Conservation (phyloP, 78 protist species). For the Tieghemostelium lacteum region DNA sequence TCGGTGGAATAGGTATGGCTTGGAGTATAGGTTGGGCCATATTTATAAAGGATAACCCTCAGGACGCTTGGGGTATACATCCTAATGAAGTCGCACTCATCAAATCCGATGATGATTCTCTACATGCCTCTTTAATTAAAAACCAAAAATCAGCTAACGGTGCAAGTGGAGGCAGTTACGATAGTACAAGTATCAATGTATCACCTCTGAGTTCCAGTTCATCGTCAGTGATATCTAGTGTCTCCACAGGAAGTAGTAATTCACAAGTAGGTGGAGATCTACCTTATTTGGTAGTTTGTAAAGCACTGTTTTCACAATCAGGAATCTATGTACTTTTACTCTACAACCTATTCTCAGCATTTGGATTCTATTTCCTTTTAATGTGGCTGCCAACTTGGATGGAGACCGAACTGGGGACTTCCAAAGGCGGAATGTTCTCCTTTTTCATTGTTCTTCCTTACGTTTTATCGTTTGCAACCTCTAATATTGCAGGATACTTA, state of each 20-base stretch:
- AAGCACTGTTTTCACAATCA: conserved; percentile 6
- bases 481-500: not conserved
- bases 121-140: not conserved
- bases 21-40: conserved; percentile 40
- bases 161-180: too few species aligned
- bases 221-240: not conserved
- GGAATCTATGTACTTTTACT: conserved; percentile 23
- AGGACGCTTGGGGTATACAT: conserved; percentile 48
- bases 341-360: conserved; percentile 22
- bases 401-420: not conserved
- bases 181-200: not conserved
- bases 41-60: conserved; percentile 52
- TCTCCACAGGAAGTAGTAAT: not conserved
- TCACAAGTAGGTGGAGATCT: conserved; percentile 2
- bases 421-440: not conserved
- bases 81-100: conserved; percentile 43
- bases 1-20: conserved; percentile 1
- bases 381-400: conserved; percentile 77
- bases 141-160: not conserved
- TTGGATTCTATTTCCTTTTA: conserved; percentile 49
- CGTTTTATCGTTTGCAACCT: not conserved
- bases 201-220: not conserved
- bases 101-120: not conserved
- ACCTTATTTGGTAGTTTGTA: conserved; percentile 8
- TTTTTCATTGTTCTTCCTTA: conserved; percentile 53